These are phyloP conservation scores for Botrytis medusae DNA, from an alignment of 2,329 filamentous ascomycete species.

Conservation along the genomic window DNA sequence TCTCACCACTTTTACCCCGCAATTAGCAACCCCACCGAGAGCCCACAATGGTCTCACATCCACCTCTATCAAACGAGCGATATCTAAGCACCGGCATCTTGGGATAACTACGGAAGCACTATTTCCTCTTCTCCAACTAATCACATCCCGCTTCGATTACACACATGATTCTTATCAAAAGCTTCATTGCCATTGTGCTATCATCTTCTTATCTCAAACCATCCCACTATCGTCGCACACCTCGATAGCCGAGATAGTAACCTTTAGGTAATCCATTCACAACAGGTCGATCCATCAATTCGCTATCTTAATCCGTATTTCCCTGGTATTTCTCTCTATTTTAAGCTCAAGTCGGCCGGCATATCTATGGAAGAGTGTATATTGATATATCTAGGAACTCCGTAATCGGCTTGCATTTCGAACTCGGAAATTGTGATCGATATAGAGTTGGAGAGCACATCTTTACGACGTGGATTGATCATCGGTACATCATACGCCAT, in stretches of 20 bases:
- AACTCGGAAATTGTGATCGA: background rate
- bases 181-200: background rate
- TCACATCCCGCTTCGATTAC: background rate
- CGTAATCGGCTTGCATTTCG: background rate
- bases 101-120: background rate
- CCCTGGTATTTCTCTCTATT: background rate
- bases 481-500: too few relatives aligned
- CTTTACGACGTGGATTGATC: background rate
- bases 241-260: background rate
- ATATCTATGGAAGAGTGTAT: background rate
- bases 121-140: background rate
- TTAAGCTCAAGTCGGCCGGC: background rate
- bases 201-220: background rate
- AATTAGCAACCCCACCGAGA: background rate
- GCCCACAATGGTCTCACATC: background rate
- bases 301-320: background rate
- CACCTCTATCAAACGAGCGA: background rate
- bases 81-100: background rate
- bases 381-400: background rate
- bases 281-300: background rate
- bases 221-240: conserved; percentile 1
- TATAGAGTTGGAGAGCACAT: background rate
- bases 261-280: background rate
- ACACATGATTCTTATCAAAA: background rate
- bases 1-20: background rate